A percentile compares a stretch with the other conserved stretches of the same genome.
phyloP scores from a whole-genome alignment of 2,329 filamentous ascomycete species.

The Diplodia sapinea region DNA sequence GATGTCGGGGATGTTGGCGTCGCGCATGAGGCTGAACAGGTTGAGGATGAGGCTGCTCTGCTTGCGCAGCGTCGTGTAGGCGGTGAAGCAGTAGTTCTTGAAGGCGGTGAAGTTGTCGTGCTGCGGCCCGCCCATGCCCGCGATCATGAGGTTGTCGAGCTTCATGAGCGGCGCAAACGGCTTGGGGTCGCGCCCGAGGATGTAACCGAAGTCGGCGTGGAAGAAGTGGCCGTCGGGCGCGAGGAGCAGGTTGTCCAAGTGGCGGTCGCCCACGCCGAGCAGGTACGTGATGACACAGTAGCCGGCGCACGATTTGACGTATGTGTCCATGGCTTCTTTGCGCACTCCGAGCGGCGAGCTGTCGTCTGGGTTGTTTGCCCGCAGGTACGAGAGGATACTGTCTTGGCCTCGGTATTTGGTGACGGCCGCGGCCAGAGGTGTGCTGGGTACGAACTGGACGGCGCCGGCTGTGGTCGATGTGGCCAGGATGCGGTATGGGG shows the following conservation, averaged over 20 bases:
- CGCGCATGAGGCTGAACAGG: slow-evolving; percentile 94
- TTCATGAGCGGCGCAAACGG: slow-evolving; percentile 98
- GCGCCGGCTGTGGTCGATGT: slow-evolving; percentile 89
- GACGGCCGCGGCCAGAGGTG: slow-evolving; percentile 80
- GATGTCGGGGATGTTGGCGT: slow-evolving; percentile 96
- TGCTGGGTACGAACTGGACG: slow-evolving; percentile 90
- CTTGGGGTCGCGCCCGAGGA: slow-evolving; percentile 94
- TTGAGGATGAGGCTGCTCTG: slow-evolving; percentile 91
- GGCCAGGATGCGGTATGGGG: slow-evolving; percentile 94
- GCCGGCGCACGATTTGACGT: slow-evolving; percentile 92
- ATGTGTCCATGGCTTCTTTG: slow-evolving; percentile 92
- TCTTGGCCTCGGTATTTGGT: slow-evolving; percentile 74
- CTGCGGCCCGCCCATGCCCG: slow-evolving; percentile 89
- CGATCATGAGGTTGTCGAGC: slow-evolving; percentile 96
- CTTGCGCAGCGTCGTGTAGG: slow-evolving; percentile 89
- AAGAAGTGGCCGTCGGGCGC: slow-evolving; percentile 93
- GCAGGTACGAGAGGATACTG: slow-evolving; percentile 76
- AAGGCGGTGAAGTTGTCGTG: slow-evolving; percentile 86
- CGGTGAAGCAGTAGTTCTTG: slow-evolving; percentile 94
- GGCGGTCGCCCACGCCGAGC: slow-evolving; percentile 91
- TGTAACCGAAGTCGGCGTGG: slow-evolving; percentile 98
- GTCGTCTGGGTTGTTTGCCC: slow-evolving; percentile 86
- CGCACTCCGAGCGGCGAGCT: slow-evolving; percentile 81
- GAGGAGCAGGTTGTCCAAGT: slow-evolving; percentile 92
- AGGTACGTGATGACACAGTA: slow-evolving; percentile 99